Percentiles rank a stretch among this genome's conserved stretches.
Evolutionary conservation across 768 basidiomycete genomes (phyloP).

Genomic region (Russula brevipes): DNA sequence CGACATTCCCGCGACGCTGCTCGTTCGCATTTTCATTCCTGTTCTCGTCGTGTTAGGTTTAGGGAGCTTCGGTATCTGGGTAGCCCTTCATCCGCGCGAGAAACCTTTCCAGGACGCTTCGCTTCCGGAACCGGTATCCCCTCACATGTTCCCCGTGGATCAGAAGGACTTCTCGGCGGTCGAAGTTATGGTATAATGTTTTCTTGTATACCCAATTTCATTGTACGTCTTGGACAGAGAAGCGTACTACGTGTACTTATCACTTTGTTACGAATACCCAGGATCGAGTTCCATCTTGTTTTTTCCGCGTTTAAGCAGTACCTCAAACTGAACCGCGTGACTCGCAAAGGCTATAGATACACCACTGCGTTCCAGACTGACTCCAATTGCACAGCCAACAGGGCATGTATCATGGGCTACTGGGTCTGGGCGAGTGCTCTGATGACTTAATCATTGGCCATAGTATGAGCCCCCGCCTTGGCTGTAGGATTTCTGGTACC

Average conservation of each 20-base stretch:
- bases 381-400: no score
- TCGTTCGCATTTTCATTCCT: neutral
- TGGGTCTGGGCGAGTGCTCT: no score
- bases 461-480: no score
- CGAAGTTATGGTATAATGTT: constrained; percentile 2
- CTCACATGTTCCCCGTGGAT: neutral
- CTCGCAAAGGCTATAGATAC: no score
- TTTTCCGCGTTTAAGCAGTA: no score
- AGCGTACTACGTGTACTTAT: neutral
- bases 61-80: neutral
- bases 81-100: constrained; percentile 7
- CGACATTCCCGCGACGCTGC: neutral
- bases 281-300: neutral
- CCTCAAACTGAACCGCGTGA: no score
- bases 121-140: neutral
- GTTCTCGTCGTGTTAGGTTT: neutral
- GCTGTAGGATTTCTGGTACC: no score
- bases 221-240: neutral
- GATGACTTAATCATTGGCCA: no score
- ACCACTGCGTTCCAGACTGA: no score
- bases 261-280: neutral
- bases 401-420: no score
- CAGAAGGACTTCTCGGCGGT: neutral
- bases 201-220: neutral
- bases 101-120: neutral